Conservation (phyloP, 2,329 filamentous ascomycete genomes). For the Grosmannia penicillata region DNA sequence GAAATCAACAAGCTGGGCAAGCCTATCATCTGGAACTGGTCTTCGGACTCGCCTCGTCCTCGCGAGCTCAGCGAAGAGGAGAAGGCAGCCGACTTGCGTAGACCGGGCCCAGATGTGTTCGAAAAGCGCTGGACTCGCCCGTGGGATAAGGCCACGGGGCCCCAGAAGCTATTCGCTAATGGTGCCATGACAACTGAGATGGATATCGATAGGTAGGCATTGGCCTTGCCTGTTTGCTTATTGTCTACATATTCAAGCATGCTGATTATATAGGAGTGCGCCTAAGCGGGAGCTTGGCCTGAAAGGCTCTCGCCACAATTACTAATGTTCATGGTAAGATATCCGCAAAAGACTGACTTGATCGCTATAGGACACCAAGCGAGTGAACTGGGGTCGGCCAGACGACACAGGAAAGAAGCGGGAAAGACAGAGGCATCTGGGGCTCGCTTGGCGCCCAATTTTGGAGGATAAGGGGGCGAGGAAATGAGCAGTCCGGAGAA, state of each 20-base stretch:
- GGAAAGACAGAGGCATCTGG: too few relatives aligned
- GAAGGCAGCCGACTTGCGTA: neutral
- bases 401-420: too few relatives aligned
- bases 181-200: neutral
- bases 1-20: conserved; percentile 4
- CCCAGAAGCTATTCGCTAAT: neutral
- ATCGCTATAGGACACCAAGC: too few relatives aligned
- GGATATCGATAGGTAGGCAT: neutral
- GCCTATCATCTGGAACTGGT: conserved; percentile 4
- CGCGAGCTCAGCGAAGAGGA: neutral
- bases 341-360: too few relatives aligned
- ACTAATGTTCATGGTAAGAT: too few relatives aligned
- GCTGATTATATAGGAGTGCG: neutral
- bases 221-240: neutral
- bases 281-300: conserved; percentile 2
- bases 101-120: neutral
- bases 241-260: neutral
- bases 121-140: neutral
- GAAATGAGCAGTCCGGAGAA: too few relatives aligned
- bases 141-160: neutral
- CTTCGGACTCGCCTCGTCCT: neutral
- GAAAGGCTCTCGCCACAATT: conserved; percentile 7
- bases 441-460: too few relatives aligned
- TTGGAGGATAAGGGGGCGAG: too few relatives aligned
- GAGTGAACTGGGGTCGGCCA: too few relatives aligned